Conservation (phyloP, 768 basidiomycete genomes). For the Tulasnella sp. region DNA sequence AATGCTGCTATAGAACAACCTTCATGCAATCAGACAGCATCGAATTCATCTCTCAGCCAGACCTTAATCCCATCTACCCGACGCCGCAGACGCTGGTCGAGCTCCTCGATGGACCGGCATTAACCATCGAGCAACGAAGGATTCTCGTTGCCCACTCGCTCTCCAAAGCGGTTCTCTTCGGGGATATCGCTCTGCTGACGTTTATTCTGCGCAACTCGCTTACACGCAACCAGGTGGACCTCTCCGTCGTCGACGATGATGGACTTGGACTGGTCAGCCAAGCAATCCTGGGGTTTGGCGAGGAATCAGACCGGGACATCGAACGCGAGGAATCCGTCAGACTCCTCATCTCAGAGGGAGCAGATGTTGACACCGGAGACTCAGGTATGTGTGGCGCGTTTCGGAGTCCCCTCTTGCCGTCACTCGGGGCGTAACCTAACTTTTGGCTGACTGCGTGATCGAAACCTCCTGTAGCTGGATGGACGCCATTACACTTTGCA, state of each 20-base stretch:
- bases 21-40: constrained; percentile 16
- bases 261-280: constrained; percentile 75
- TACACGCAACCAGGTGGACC: constrained; percentile 63
- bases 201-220: constrained; percentile 67
- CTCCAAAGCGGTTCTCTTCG: constrained; percentile 72
- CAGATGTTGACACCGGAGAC: constrained; percentile 58
- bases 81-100: constrained; percentile 58
- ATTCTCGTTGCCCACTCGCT: constrained; percentile 72
- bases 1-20: constrained; percentile 7
- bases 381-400: constrained; percentile 49
- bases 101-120: constrained; percentile 65
- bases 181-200: constrained; percentile 66
- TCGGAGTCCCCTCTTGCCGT: background rate
- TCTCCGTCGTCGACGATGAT: constrained; percentile 75
- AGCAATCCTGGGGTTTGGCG: constrained; percentile 76
- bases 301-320: constrained; percentile 75
- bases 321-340: constrained; percentile 90
- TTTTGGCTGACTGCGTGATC: background rate
- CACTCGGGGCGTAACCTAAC: background rate
- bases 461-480: constrained; percentile 59
- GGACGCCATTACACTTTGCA: constrained; percentile 93
- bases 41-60: constrained; percentile 36
- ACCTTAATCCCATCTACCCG: constrained; percentile 75
- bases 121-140: constrained; percentile 62
- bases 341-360: constrained; percentile 72